Evolutionary conservation across 495 filamentous ascomycete genomes (phyloP), one percentile per base, ranked within the genome.

Genomic region (Hyaloscypha finlandica): DNA sequence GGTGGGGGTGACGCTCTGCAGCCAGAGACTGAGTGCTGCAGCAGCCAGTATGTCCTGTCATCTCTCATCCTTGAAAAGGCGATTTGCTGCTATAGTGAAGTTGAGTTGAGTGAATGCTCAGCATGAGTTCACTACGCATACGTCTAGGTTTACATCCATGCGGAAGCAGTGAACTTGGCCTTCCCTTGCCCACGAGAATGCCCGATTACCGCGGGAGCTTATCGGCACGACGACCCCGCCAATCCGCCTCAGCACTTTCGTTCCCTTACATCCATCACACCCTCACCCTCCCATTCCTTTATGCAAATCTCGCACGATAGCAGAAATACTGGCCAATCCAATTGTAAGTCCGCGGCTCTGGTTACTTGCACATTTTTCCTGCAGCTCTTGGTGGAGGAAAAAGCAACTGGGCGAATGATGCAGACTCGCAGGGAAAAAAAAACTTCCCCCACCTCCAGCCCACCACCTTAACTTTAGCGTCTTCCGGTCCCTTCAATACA

Each of bases 371-470:
- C 42, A 48, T 11, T 48, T 48, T 48, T 48, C 42, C 20, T 57
- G 31, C 54, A 57, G 54, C 54, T 57, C 20, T 29, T 57, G 20
- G 12, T 33, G 25, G 54, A 30, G 25, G 54, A 30, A 30, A 57
- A 30, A 30, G 31, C 54, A 30, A 57, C 54, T 57, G 16, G 9
- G 16, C 16, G 42, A 48, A 48, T 37, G 16, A 19, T 48, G 42
- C 42, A 48, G 42, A 1, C 35, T 37, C 12, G 35, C 35, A 37
- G 35, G 35, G 6, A 37, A 12, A 19, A 25, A 42, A 42, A 20
- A 61, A 61, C 58, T 42, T 42, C 58, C 58, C 37, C 58, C 58
- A 61, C 37, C 37, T 59, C 33, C 16, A 61, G 33, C 58, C 58
- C 58, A 42, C 42, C 42, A 48, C 4, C 9, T 48, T 48, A 48